Base-by-base conservation (phyloP, 495 filamentous ascomycete species). In the Penicillium angulare region DNA sequence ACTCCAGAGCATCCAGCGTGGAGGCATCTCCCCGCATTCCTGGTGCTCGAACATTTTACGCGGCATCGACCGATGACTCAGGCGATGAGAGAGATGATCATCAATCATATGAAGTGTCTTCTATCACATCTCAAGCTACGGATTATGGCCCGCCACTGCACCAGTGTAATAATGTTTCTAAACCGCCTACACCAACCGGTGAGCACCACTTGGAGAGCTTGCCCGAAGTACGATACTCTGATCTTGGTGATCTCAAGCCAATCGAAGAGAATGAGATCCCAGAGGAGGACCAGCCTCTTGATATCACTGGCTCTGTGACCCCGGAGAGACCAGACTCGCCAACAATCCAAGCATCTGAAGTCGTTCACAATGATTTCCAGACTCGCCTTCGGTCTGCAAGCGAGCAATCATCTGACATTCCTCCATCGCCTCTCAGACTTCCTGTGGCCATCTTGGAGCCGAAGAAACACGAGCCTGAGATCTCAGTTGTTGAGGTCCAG, bases 331-430 rank as follows among this genome's bases (percentile, higher is more conserved):
- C 63, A 13, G 89, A 97, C 60, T 96, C 92, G 0, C 91, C 92
- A 1, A 95, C 89, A 9, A 69, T 96, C 3, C 82, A 89, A 7
- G 43, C 18, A 10, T 17, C 64, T 13, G 76, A 76, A 0, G 69
- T 83, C 43, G 89, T 87, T 10, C 75, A 97, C 16, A 90, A 84
- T 60, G 58, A 55, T 23, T 56, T 63, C 31, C 86, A 86, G 24
- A 84, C 90, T 49, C 95, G 97, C 68, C 77, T 99, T 12, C 86
- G 93, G 18, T 81, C 81, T 12, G 82, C 87, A 44, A 97, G 93
- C 68, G 86, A 86, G 47, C 74, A 79, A 33, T 96, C 91, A 18
- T 92, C 90, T 0, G 76, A 93, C 36, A 88, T 85, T 63, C 84
- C 77, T 31, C 71, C 72, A 8, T 69, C 69, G 31, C 75, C 79